phyloP scores from a whole-genome alignment of 352 stramenopile genomes.

The Thalassiosira ordinaria region DNA sequence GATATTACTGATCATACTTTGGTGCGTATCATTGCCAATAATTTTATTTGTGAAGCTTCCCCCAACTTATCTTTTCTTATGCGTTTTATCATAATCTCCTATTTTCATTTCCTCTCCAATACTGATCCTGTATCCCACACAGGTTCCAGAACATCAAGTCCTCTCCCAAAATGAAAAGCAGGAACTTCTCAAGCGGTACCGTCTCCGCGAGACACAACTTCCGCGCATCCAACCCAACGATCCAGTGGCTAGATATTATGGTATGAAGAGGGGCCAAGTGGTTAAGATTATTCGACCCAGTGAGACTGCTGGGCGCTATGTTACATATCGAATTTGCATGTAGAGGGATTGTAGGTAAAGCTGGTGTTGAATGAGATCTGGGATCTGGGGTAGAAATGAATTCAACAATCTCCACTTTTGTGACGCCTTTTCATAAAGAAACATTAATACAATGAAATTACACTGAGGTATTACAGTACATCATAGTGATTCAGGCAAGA shows the following conservation, averaged over 20 bases:
- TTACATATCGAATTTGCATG: conserved; percentile 99
- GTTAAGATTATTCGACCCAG: conserved; percentile 99
- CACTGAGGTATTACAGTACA: no score
- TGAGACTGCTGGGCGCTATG: conserved; percentile 99
- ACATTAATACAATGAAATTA: no score
- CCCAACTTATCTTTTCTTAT: no score
- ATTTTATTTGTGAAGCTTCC: no score
- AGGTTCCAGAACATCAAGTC: conserved; percentile 95
- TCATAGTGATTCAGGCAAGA: no score
- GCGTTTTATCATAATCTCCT: no score
- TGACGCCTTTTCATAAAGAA: no score
- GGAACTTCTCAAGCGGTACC: conserved; percentile 98
- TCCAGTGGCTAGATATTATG: conserved; percentile 98
- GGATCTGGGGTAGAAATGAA: no score
- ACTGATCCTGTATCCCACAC: conserved; percentile 39
- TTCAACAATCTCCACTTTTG: no score
- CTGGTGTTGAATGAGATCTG: no score
- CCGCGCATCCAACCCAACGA: conserved; percentile 98
- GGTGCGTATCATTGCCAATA: no score
- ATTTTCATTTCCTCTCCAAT: background rate
- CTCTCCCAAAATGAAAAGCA: conserved; percentile 96
- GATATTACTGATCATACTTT: conserved; percentile 99
- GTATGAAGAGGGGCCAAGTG: conserved; percentile 96
- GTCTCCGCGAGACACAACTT: conserved; percentile 98
- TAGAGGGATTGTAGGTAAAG: conserved; percentile 81